Percentiles rank a stretch among this genome's conserved stretches.
Evolutionary conservation across 1,284 basidiomycete genomes (phyloP).

Genomic region (Boletus hoseneyae): DNA sequence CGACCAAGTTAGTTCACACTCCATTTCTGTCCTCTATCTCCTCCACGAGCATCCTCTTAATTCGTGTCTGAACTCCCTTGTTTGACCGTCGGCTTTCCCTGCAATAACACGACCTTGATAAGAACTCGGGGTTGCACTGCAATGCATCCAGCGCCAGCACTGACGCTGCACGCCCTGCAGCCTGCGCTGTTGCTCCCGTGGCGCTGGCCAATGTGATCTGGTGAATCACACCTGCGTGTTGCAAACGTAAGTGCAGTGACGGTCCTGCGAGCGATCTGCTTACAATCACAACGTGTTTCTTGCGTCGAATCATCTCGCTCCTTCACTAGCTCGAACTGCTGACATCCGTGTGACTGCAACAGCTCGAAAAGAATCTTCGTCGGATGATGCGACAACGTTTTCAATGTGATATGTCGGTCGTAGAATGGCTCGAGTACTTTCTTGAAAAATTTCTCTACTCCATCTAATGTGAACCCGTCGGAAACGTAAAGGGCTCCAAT

Average conservation of each 20-base stretch:
- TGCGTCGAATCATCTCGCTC: slow-evolving; percentile 36
- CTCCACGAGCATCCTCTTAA: slow-evolving; percentile 35
- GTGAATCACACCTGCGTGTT: slow-evolving; percentile 58
- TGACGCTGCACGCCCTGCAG: slow-evolving; percentile 59
- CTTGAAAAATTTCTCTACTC: slow-evolving; percentile 62
- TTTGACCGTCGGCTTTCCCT: slow-evolving; percentile 38
- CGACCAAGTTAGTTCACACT: slow-evolving; percentile 13
- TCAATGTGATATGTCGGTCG: slow-evolving; percentile 64
- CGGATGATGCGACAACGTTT: slow-evolving; percentile 69
- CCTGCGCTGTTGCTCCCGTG: slow-evolving; percentile 43
- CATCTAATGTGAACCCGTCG: slow-evolving; percentile 60
- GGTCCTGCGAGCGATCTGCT: slow-evolving; percentile 16
- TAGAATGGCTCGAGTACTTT: slow-evolving; percentile 70
- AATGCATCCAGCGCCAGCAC: slow-evolving; percentile 61
- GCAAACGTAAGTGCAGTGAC: slow-evolving; percentile 13
- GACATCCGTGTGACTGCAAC: slow-evolving; percentile 66
- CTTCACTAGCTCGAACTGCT: slow-evolving; percentile 55
- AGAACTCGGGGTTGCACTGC: slow-evolving; percentile 57
- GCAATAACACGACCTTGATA: slow-evolving; percentile 65
- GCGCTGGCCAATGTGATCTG: slow-evolving; percentile 58
- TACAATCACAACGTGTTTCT: slow-evolving; percentile 48
- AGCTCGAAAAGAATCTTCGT: slow-evolving; percentile 70
- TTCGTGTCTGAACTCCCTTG: slow-evolving; percentile 40
- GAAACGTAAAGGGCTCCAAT: slow-evolving; percentile 73
- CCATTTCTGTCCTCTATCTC: slow-evolving; percentile 32